Evolutionary conservation across 768 basidiomycete species (phyloP).

Genomic region (Boletus vinaceobasis): DNA sequence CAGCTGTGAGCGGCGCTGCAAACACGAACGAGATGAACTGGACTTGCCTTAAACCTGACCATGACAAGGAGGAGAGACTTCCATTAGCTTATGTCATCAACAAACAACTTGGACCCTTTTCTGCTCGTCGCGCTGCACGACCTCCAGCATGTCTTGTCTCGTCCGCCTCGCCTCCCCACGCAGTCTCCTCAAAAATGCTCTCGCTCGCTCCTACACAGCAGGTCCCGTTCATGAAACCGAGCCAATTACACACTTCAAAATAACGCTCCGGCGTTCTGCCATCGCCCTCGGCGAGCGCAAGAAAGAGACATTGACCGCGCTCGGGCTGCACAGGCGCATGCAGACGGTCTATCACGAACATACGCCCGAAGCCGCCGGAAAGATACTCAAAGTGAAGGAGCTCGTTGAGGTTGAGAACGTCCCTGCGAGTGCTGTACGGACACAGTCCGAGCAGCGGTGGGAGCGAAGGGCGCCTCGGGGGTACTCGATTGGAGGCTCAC

Average conservation of each 20-base stretch:
- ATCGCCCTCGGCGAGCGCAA: constrained; percentile 75
- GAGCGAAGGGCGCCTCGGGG: constrained; percentile 68
- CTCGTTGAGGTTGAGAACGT: constrained; percentile 88
- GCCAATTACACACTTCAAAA: constrained; percentile 75
- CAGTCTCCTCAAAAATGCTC: neutral
- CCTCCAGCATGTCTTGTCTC: constrained; percentile 10
- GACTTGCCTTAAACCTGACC: constrained; percentile 66
- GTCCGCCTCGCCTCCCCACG: constrained; percentile 9
- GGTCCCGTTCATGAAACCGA: neutral
- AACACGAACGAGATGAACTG: neutral
- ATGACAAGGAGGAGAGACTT: constrained; percentile 30
- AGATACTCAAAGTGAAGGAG: constrained; percentile 87
- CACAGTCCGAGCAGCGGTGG: constrained; percentile 62
- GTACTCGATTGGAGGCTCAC: constrained; percentile 51
- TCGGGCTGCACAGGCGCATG: constrained; percentile 80
- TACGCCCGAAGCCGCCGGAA: constrained; percentile 72
- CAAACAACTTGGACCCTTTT: neutral
- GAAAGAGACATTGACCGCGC: constrained; percentile 71
- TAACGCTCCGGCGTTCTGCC: constrained; percentile 84
- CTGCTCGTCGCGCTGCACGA: neutral
- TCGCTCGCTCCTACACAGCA: constrained; percentile 12
- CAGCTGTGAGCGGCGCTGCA: neutral
- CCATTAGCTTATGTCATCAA: constrained; percentile 13
- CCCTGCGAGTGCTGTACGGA: constrained; percentile 58
- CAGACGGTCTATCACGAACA: constrained; percentile 83